Conservation (phyloP, 73 alveolate genomes). For the Paramecium pentaurelia region DNA sequence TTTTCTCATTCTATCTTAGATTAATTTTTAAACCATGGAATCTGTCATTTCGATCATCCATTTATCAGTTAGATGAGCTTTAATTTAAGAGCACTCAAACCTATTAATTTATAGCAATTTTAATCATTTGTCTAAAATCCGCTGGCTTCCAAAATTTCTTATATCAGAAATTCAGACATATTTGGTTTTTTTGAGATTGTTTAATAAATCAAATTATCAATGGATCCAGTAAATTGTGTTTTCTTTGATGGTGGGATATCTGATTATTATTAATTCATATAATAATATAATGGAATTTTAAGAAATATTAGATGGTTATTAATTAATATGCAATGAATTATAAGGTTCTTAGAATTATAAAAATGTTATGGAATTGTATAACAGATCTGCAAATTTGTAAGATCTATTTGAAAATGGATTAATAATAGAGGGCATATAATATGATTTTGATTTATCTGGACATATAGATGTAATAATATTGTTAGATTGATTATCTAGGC, state of each 20-base stretch:
- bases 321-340: neutral
- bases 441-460: neutral
- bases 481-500: neutral
- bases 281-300: neutral
- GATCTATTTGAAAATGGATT: neutral
- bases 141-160: neutral
- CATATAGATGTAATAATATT: neutral
- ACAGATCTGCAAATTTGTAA: neutral
- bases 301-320: neutral
- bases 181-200: neutral
- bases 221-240: neutral
- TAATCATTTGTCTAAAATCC: conserved; percentile 23
- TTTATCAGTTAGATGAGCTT: conserved; percentile 13
- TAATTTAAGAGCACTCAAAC: neutral
- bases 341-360: neutral
- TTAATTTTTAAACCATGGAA: neutral
- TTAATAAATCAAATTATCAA: neutral
- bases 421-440: neutral
- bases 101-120: neutral
- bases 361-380: neutral
- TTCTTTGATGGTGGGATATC: neutral
- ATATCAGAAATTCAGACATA: neutral
- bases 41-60: conserved; percentile 32
- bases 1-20: conserved; percentile 3
- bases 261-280: neutral